Evolutionary conservation across 305 asterid genomes (phyloP).

Genomic region (Stenogyne calaminthoides): DNA sequence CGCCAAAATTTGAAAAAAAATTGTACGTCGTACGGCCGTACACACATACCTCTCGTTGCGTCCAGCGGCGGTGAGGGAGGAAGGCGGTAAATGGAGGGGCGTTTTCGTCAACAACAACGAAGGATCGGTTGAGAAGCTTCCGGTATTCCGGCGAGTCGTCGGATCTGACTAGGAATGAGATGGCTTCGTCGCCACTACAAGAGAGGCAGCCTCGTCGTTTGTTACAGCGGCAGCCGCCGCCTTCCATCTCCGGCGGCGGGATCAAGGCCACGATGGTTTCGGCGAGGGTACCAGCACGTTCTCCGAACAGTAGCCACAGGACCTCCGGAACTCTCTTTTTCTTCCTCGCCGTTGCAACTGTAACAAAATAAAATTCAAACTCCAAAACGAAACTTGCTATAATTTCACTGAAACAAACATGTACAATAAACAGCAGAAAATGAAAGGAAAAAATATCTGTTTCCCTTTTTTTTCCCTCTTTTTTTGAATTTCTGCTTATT

Average conservation of each 20-base stretch:
- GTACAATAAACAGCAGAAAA: too few relatives aligned
- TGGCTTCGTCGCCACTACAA: slow-evolving; percentile 52
- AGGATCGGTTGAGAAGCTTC: slow-evolving; percentile 57
- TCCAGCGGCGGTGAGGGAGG: slow-evolving; percentile 57
- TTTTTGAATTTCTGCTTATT: too few relatives aligned
- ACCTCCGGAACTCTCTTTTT: slow-evolving; percentile 62
- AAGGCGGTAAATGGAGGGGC: slow-evolving; percentile 57
- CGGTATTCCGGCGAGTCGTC: slow-evolving; percentile 63
- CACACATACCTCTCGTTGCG: slow-evolving; percentile 53
- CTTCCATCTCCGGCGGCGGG: slow-evolving; percentile 36
- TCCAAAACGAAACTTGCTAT: neutral
- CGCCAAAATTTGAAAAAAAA: slow-evolving; percentile 34
- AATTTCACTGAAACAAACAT: neutral
- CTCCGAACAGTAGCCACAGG: slow-evolving; percentile 62
- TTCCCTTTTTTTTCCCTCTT: too few relatives aligned
- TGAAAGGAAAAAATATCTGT: too few relatives aligned
- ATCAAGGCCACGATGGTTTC: slow-evolving; percentile 56
- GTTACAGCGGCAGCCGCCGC: slow-evolving; percentile 51
- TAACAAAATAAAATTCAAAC: too few relatives aligned
- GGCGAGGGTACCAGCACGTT: slow-evolving; percentile 67
- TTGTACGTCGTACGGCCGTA: neutral
- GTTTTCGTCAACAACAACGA: slow-evolving; percentile 54
- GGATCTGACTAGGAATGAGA: slow-evolving; percentile 50
- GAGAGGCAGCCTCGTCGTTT: slow-evolving; percentile 55
- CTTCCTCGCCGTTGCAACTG: slow-evolving; percentile 59